These are phyloP conservation scores for Hordeum vulgare DNA, from an alignment of 176 grass and related monocot genomes.

Conservation along the genomic window DNA sequence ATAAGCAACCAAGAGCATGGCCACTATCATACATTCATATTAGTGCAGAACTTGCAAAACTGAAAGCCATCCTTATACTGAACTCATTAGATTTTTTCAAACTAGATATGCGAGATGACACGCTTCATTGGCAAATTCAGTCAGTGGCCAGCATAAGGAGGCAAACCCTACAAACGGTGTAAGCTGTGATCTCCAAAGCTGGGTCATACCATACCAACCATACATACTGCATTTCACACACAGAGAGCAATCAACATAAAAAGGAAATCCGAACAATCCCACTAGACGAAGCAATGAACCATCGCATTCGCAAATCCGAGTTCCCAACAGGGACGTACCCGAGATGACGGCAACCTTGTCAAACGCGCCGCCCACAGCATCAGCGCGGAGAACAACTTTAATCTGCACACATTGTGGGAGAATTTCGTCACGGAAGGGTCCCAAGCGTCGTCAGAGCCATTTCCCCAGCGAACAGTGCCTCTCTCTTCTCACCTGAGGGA, in stretches of 20 bases:
- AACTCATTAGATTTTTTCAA: background rate
- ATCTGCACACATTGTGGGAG: constrained; percentile 52
- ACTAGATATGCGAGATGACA: background rate
- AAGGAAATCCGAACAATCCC: background rate
- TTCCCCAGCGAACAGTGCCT: background rate
- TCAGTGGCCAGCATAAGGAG: background rate
- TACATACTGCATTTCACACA: background rate
- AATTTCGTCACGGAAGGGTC: background rate
- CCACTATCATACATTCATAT: background rate
- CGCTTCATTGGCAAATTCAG: background rate
- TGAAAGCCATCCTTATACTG: background rate
- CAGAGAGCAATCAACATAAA: background rate
- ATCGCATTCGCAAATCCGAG: background rate
- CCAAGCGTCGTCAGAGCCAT: constrained; percentile 2
- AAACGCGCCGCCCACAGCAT: constrained; percentile 51
- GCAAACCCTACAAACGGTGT: background rate
- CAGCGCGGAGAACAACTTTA: constrained; percentile 97
- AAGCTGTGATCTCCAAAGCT: background rate
- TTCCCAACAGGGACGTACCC: constrained; percentile 30
- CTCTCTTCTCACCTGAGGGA: constrained; percentile 53
- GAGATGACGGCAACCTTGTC: constrained; percentile 96
- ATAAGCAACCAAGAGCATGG: background rate
- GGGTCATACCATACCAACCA: background rate
- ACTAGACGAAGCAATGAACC: background rate
- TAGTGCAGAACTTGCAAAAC: background rate